Base-by-base conservation (phyloP, 202 grass and related monocot species). In the Zoysia matrella region DNA sequence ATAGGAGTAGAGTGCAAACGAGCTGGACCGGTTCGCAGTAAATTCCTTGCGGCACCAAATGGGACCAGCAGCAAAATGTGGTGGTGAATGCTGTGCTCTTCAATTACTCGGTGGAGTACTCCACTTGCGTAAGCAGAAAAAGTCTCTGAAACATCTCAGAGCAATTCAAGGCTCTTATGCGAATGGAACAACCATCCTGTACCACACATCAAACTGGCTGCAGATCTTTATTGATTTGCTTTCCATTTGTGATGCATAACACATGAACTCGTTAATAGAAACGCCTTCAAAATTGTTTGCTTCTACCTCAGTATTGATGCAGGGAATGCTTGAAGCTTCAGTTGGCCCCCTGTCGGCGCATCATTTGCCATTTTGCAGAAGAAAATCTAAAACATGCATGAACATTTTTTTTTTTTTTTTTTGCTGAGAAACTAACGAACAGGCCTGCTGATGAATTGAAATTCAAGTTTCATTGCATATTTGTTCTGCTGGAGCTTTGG, bases 101-200 rank as follows among this genome's bases (percentile, higher is more conserved):
- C 45, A 46, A 46, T 46, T 46, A 46, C 45, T 46, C 50, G 43
- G 69, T 52, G 60, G 30, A 36, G 30, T 36, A 36, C 30, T 36
- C 55, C 7, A 60, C 58, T 41, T 79, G 43, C 75, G 55, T 75
- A 80, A 65, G 79, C 79, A 87, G 84, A 77, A 83, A 36, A 77
- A 69, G 82, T 68, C 47, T 78, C 72, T 82, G 89, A 73, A 62
- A 63, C 76, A 64, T 82, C 60, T 51, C 49, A 85, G 77, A 74
- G 85, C 54, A 64, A 68, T 65, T 79, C 55, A 86, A 85, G 79
- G 55, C 74, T 80, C 88, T 90, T 86, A 90, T 80, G 69, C 73
- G 63, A 36, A 66, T 73, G 42, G 69, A 83, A 83, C 79, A 47
- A 86, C 83, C 78, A 16, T 16, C 12, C 15, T 52, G 46, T 42